phyloP scores from a whole-genome alignment of 2,329 filamentous ascomycete genomes.

The Pseudogymnoascus sp. region DNA sequence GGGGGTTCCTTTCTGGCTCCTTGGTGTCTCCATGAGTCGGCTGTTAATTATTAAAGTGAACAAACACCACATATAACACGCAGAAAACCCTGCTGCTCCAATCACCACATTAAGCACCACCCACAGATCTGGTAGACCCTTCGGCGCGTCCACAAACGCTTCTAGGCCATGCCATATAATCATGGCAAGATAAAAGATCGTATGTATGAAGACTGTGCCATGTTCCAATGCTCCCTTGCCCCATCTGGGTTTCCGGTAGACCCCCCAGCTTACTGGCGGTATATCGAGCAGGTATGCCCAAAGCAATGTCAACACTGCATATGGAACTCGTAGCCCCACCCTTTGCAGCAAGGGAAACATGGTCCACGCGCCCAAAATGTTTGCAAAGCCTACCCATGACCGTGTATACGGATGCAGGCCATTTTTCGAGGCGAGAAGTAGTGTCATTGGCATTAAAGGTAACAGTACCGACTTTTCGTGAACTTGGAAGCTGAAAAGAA shows the following conservation, averaged over 20 bases:
- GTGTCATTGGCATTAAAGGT: conserved; percentile 85
- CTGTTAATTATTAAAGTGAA: conserved; percentile 43
- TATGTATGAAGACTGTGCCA: conserved; percentile 61
- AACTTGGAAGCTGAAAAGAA: conserved; percentile 94
- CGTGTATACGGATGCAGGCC: conserved; percentile 70
- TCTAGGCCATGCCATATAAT: conserved; percentile 73
- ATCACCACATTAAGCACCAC: conserved; percentile 83
- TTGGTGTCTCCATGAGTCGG: neutral
- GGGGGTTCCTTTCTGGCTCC: neutral
- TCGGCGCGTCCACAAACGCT: conserved; percentile 58
- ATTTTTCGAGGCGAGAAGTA: conserved; percentile 70
- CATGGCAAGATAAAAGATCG: conserved; percentile 70
- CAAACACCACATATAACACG: conserved; percentile 90
- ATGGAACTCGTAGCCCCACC: conserved; percentile 77
- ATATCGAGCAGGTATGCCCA: conserved; percentile 90
- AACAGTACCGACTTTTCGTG: conserved; percentile 96
- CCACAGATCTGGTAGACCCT: conserved; percentile 85
- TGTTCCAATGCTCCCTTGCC: conserved; percentile 35
- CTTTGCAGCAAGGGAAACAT: conserved; percentile 85
- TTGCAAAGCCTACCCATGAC: conserved; percentile 94
- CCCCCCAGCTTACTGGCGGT: conserved; percentile 65
- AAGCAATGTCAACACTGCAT: conserved; percentile 72
- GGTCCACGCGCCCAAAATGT: conserved; percentile 82
- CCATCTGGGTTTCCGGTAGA: conserved; percentile 49
- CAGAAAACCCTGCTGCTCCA: conserved; percentile 73